Percentiles rank a stretch among this genome's conserved stretches.
phyloP scores from a whole-genome alignment of 2,329 filamentous ascomycete genomes.

The Pseudogymnoascus sp. region DNA sequence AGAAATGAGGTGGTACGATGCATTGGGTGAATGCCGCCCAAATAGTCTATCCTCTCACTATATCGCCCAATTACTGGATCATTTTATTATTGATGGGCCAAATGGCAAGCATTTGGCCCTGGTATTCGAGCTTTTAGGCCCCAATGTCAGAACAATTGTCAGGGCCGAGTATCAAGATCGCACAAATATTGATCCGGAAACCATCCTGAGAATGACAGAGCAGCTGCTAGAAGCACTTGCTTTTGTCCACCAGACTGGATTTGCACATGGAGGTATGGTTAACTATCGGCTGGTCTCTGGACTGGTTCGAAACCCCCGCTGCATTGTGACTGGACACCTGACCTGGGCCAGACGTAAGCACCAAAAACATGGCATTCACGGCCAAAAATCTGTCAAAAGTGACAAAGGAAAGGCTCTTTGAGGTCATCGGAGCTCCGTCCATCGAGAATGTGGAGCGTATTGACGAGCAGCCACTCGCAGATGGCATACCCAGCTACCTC shows the following conservation, averaged over 20 bases:
- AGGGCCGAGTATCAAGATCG: constrained; percentile 17
- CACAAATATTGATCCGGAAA: constrained; percentile 22
- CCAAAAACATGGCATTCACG: constrained; percentile 25
- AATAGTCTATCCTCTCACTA: constrained; percentile 20
- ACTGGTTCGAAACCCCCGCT: not conserved
- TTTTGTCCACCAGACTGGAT: constrained; percentile 25
- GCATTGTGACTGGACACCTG: constrained; percentile 12
- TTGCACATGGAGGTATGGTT: constrained; percentile 28
- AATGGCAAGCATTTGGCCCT: constrained; percentile 32
- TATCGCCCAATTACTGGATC: constrained; percentile 27
- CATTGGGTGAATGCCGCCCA: constrained; percentile 8
- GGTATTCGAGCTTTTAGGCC: constrained; percentile 29
- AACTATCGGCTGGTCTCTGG: not conserved
- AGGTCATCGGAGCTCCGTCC: constrained; percentile 11
- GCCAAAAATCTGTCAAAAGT: constrained; percentile 12
- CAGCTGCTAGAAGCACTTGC: constrained; percentile 26
- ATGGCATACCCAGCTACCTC: constrained; percentile 16
- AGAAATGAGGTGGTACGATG: not conserved
- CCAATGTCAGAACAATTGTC: constrained; percentile 24
- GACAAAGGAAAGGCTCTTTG: constrained; percentile 14
- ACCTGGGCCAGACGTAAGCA: constrained; percentile 23
- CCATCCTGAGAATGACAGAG: constrained; percentile 24
- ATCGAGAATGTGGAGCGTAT: not conserved
- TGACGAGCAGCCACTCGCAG: constrained; percentile 8
- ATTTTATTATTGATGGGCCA: constrained; percentile 27